Evolutionary conservation across 2,329 filamentous ascomycete species (phyloP).

Genomic region (Penicillium aurantiogriseum): DNA sequence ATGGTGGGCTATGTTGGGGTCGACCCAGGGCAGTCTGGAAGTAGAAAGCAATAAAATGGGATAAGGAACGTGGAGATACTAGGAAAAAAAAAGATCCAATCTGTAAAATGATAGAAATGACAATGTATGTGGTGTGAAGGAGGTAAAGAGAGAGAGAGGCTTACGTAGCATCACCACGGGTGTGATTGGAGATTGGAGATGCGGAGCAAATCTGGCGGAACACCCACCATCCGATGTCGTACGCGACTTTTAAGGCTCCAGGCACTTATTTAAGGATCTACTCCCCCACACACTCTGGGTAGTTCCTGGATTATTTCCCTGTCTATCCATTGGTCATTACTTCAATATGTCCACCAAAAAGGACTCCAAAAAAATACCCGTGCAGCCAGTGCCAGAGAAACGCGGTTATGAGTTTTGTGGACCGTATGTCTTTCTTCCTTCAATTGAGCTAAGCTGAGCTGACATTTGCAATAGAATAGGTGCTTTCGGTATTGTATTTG

Average conservation of each 20-base stretch:
- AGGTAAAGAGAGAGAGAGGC: conserved; percentile 2
- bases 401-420: conserved; percentile 50
- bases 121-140: not conserved
- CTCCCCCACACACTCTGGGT: not conserved
- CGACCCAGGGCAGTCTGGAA: conserved; percentile 2
- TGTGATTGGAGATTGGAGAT: conserved; percentile 17
- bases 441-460: conserved; percentile 13
- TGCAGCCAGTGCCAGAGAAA: conserved; percentile 41
- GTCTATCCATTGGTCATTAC: not conserved
- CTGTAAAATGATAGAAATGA: conserved; percentile 1
- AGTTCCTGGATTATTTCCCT: conserved; percentile 4
- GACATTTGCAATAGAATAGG: conserved; percentile 58
- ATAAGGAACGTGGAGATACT: conserved; percentile 11
- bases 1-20: conserved; percentile 27
- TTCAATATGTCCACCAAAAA: conserved; percentile 36
- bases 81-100: not conserved
- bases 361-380: conserved; percentile 29
- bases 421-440: conserved; percentile 38
- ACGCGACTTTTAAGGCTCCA: conserved; percentile 7
- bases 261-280: conserved; percentile 11
- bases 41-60: not conserved
- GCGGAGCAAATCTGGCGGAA: conserved; percentile 18
- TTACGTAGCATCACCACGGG: conserved; percentile 20
- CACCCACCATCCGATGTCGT: conserved; percentile 21
- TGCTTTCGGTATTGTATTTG: conserved; percentile 73